Evolutionary conservation across 495 filamentous ascomycete species (phyloP).

Genomic region (Elasticomyces elasticus): DNA sequence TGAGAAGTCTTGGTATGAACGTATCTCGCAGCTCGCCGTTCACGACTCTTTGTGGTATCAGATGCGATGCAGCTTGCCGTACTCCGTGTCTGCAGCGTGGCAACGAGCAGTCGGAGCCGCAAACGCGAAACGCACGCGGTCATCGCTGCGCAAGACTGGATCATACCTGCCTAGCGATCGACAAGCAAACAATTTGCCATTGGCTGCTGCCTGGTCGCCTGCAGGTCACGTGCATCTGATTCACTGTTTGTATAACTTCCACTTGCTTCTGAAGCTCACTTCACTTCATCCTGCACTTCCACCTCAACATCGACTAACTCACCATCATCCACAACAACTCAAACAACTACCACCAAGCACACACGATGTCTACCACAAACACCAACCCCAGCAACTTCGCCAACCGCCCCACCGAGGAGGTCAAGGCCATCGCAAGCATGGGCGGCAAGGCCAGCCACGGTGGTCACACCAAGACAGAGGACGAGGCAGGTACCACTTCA

Average conservation of each 20-base stretch:
- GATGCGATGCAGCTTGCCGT: too few relatives aligned
- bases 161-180: not conserved
- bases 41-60: too few relatives aligned
- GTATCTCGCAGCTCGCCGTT: too few relatives aligned
- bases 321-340: constrained; percentile 3
- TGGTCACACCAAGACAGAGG: not conserved
- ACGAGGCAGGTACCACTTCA: not conserved
- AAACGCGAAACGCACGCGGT: too few relatives aligned
- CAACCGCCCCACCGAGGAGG: constrained; percentile 31
- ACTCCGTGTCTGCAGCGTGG: too few relatives aligned
- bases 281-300: not conserved
- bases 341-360: not conserved
- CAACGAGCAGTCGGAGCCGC: too few relatives aligned
- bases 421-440: constrained; percentile 28
- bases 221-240: too few relatives aligned
- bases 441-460: constrained; percentile 21
- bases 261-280: not conserved
- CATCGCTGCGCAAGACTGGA: too few relatives aligned
- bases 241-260: not conserved
- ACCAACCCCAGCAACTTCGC: constrained; percentile 33
- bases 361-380: constrained; percentile 15
- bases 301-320: not conserved
- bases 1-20: too few relatives aligned
- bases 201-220: too few relatives aligned
- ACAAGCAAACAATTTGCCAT: too few relatives aligned